phyloP scores from a whole-genome alignment of 2,329 filamentous ascomycete species.

The Sphaerulina vaccinii region DNA sequence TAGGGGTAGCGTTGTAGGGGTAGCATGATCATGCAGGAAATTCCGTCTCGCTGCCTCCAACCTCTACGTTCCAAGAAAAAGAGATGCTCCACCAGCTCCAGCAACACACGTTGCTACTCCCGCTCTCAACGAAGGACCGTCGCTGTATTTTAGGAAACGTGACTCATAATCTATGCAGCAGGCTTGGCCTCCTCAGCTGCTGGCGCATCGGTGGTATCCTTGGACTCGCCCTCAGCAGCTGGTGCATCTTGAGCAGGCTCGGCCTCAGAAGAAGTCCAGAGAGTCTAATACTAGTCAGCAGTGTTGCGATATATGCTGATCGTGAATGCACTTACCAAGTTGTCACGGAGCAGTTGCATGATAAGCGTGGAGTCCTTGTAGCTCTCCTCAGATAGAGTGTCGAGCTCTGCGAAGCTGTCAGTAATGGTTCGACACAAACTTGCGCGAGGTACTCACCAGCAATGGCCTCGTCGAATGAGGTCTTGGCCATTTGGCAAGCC shows the following conservation, averaged over 20 bases:
- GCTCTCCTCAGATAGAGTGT: constrained; percentile 96
- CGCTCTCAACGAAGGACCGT: constrained; percentile 27
- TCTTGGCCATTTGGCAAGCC: constrained; percentile 96
- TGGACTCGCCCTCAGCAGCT: constrained; percentile 50
- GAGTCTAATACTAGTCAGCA: constrained; percentile 61
- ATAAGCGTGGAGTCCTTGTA: constrained; percentile 99
- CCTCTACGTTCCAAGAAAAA: constrained; percentile 30
- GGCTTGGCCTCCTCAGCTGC: constrained; percentile 52
- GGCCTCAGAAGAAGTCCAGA: constrained; percentile 98
- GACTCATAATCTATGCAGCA: constrained; percentile 39
- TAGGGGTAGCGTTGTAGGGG: constrained; percentile 9
- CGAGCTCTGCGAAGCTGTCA: constrained; percentile 65
- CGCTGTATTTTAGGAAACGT: constrained; percentile 25
- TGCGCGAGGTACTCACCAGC: constrained; percentile 57
- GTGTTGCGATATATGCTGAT: constrained; percentile 23
- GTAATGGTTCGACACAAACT: constrained; percentile 2
- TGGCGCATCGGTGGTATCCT: constrained; percentile 57
- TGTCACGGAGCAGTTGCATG: constrained; percentile 97
- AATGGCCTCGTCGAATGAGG: constrained; percentile 95
- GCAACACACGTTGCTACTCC: constrained; percentile 23
- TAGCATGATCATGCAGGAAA: constrained; percentile 25
- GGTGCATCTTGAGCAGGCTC: constrained; percentile 65
- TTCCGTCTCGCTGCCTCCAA: constrained; percentile 24
- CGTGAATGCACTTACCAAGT: constrained; percentile 62
- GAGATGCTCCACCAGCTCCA: constrained; percentile 28